Conservation (phyloP, 2,329 filamentous ascomycete genomes). For the Clathrospora elynae region DNA sequence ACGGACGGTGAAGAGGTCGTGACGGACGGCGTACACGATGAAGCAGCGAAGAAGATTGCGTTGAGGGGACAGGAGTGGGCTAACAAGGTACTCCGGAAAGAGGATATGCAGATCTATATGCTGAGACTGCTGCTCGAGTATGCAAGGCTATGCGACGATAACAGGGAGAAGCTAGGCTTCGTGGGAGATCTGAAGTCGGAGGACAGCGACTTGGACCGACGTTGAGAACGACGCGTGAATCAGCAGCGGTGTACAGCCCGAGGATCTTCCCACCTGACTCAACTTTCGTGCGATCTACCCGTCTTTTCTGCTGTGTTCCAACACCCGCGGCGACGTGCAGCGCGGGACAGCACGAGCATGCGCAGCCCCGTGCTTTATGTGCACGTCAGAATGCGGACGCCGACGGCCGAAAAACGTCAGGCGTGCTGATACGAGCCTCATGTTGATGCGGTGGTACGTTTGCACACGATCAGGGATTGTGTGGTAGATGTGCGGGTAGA, state of each 20-base stretch:
- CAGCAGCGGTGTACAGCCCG: no score
- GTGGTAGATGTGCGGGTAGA: background rate
- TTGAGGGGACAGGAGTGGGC: conserved; percentile 70
- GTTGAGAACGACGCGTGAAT: no score
- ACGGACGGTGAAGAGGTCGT: conserved; percentile 1
- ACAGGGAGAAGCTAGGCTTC: conserved; percentile 49
- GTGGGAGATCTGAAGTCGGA: conserved; percentile 28
- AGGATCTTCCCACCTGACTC: conserved; percentile 7
- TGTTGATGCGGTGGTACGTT: conserved; percentile 13
- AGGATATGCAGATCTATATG: conserved; percentile 76
- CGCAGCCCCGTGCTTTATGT: conserved; percentile 6
- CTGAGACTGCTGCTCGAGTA: conserved; percentile 60
- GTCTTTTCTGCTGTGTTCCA: conserved; percentile 3
- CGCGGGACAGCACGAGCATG: conserved; percentile 4
- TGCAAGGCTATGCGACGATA: conserved; percentile 51
- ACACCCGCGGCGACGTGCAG: conserved; percentile 13
- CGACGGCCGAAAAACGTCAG: conserved; percentile 2
- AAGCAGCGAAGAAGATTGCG: conserved; percentile 67
- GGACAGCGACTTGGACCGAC: no score
- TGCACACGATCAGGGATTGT: no score
- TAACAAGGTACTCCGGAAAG: conserved; percentile 67
- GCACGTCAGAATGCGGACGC: conserved; percentile 10
- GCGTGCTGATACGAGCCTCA: conserved; percentile 9
- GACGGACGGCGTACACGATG: conserved; percentile 54
- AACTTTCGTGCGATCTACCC: background rate